Evolutionary conservation across 495 filamentous ascomycete genomes (phyloP), one percentile per base, ranked within the genome.

Genomic region (Aspergillus incahuasiensis): DNA sequence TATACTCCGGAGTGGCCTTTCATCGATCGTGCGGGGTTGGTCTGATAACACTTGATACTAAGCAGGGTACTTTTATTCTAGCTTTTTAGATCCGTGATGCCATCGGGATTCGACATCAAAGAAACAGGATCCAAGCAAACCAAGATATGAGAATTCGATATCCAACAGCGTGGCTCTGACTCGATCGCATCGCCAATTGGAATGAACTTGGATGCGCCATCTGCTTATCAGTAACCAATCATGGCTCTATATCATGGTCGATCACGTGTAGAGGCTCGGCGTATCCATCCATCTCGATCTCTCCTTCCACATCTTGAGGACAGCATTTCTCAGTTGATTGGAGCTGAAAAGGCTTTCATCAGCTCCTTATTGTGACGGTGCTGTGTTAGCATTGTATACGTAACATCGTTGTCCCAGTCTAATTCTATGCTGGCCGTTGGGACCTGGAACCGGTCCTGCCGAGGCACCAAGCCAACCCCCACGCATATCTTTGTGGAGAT

Each of bases 221-320:
- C 34, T 19, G 32, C 48, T 50, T 50, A 50, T 50, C 48, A 50
- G 48, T 40, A 50, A 34, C 48, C 48, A 50, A 50, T 50, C 34
- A 25, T 7, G 15, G 19, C 11, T 32, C 30, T 49, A 3, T 22
- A 20, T 19, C n/a, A 38, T 16, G 12, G 8, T 34, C 1, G 12
- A 18, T 49, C 47, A 49, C 47, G 47, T 49, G 47, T 12, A 12
- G 15, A 16, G 25, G 25, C 25, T 28, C 25, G 25, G n/a, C n/a
- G n/a, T n/a, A n/a, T n/a, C n/a, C n/a, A n/a, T n/a, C n/a, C n/a
- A n/a, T n/a, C n/a, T n/a, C n/a, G n/a, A n/a, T n/a, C n/a, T 28
- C 25, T 28, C 25, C 8, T 28, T 28, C 25, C 25, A 28, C 25
- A n/a, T 28, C 8, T 28, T 8, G 25, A 8, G 25, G 25, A 28